Percentiles rank a stretch among this genome's conserved stretches.
These are phyloP conservation scores for Calycina marina DNA, from an alignment of 2,329 filamentous ascomycete species.

Conservation along the genomic window DNA sequence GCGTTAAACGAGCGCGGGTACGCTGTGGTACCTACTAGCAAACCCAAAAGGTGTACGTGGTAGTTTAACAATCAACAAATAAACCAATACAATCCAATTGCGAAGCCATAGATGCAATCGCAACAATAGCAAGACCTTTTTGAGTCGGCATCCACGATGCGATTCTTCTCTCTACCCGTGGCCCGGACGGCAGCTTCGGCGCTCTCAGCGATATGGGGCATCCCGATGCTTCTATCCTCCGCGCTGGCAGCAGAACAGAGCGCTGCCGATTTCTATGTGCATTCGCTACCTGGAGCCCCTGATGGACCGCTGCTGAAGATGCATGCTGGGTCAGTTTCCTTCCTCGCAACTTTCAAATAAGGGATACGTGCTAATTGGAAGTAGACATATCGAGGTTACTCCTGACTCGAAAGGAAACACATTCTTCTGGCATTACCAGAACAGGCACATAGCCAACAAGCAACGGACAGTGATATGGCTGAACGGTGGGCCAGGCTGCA, in stretches of 20 bases:
- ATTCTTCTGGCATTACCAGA: slow-evolving; percentile 98
- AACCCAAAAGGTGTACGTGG: too few species aligned
- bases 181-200: slow-evolving; percentile 5
- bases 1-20: too few species aligned
- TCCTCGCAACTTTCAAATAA: slow-evolving; percentile 1
- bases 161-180: slow-evolving; percentile 12
- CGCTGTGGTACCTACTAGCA: too few species aligned
- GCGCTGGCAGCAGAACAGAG: slow-evolving; percentile 34
- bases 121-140: background rate
- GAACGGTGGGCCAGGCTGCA: slow-evolving; percentile 93
- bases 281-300: slow-evolving; percentile 71
- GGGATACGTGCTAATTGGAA: slow-evolving; percentile 5
- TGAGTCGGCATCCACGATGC: slow-evolving; percentile 15
- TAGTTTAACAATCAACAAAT: too few species aligned
- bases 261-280: slow-evolving; percentile 82
- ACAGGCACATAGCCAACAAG: slow-evolving; percentile 82
- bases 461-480: slow-evolving; percentile 92
- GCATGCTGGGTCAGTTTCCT: slow-evolving; percentile 74
- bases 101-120: background rate
- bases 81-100: too few species aligned
- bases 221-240: slow-evolving; percentile 29
- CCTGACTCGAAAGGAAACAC: slow-evolving; percentile 78
- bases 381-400: slow-evolving; percentile 80
- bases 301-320: slow-evolving; percentile 72
- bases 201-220: slow-evolving; percentile 15